phyloP scores from a whole-genome alignment of 2,329 filamentous ascomycete genomes.

The Colletotrichum sp. region DNA sequence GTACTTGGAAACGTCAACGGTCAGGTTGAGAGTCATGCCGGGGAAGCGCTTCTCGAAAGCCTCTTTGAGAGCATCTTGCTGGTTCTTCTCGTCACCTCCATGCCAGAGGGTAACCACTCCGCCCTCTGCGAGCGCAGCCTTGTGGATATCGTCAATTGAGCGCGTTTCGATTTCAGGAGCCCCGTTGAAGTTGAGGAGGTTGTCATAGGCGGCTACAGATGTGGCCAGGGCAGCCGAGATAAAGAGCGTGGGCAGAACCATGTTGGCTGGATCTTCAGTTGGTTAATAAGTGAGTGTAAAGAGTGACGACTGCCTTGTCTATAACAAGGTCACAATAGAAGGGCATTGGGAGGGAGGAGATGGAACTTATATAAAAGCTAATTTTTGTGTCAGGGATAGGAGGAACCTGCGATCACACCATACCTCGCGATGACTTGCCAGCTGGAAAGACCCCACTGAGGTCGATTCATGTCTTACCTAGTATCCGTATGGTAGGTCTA shows the following conservation, averaged over 20 bases:
- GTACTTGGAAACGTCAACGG: slow-evolving; percentile 65
- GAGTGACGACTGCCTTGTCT: not conserved
- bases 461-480: not conserved
- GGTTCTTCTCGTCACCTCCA: slow-evolving; percentile 49
- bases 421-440: not conserved
- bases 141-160: slow-evolving; percentile 52
- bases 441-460: not conserved
- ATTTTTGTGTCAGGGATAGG: not conserved
- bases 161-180: slow-evolving; percentile 42
- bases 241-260: not conserved
- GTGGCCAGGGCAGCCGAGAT: not conserved
- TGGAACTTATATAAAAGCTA: not conserved
- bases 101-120: slow-evolving; percentile 50
- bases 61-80: slow-evolving; percentile 43
- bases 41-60: slow-evolving; percentile 54
- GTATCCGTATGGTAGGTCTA: not conserved
- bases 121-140: slow-evolving; percentile 52
- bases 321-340: not conserved
- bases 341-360: not conserved
- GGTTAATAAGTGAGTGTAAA: not conserved
- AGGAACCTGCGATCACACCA: not conserved
- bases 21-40: slow-evolving; percentile 54
- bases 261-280: not conserved
- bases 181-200: slow-evolving; percentile 1
- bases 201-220: not conserved